Percentiles rank a stretch among this genome's conserved stretches.
Conservation (phyloP, 495 filamentous ascomycete species). For the Elaphomyces granulatus region DNA sequence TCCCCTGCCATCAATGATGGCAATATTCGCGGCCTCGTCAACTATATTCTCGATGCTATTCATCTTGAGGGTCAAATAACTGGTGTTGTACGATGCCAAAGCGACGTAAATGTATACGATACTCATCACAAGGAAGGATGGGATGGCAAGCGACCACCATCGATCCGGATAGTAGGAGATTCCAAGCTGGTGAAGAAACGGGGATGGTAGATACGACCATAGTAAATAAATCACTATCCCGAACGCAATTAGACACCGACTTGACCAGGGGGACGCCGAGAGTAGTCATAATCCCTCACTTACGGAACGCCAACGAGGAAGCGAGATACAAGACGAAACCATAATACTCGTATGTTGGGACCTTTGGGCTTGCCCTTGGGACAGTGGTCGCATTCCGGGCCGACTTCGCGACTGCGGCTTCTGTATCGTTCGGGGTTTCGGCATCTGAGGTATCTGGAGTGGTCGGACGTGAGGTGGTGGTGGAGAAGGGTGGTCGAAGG, state of each 20-base stretch:
- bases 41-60: slow-evolving; percentile 77
- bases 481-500: slow-evolving; percentile 58
- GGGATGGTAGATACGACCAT: slow-evolving; percentile 86
- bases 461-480: slow-evolving; percentile 67
- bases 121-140: slow-evolving; percentile 75
- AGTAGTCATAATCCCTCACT: too few relatives aligned
- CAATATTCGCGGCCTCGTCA: slow-evolving; percentile 76
- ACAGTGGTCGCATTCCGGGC: slow-evolving; percentile 54
- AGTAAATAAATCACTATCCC: slow-evolving; percentile 64
- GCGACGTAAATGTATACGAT: slow-evolving; percentile 91
- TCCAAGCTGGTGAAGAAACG: slow-evolving; percentile 81
- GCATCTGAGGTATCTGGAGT: slow-evolving; percentile 86
- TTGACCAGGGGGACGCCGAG: slow-evolving; percentile 46
- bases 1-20: slow-evolving; percentile 61
- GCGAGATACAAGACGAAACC: slow-evolving; percentile 92
- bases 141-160: slow-evolving; percentile 93
- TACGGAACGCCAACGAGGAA: slow-evolving; percentile 57
- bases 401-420: slow-evolving; percentile 47
- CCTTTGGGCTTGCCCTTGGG: slow-evolving; percentile 76
- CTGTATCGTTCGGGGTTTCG: slow-evolving; percentile 49
- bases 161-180: slow-evolving; percentile 95
- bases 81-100: slow-evolving; percentile 79
- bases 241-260: slow-evolving; percentile 19
- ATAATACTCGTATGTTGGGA: slow-evolving; percentile 98
- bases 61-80: slow-evolving; percentile 71